Conservation (phyloP, 2,329 filamentous ascomycete species). For the Periglandula ipomoeae region DNA sequence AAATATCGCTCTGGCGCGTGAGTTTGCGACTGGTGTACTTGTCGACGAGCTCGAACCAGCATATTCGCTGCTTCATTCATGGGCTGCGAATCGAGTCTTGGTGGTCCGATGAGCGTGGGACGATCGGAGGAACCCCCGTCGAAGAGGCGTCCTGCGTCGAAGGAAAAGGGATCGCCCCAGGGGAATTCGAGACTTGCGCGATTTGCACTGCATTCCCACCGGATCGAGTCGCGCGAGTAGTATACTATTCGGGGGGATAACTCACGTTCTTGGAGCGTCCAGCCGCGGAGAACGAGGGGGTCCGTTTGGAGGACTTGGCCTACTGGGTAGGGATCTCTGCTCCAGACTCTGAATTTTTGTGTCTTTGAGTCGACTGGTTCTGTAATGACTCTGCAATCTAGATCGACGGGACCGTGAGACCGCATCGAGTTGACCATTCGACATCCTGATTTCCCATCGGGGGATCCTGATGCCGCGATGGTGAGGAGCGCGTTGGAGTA, state of each 20-base stretch:
- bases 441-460: background rate
- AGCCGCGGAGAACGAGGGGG: background rate
- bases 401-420: conserved; percentile 1
- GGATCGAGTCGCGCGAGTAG: background rate
- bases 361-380: too few relatives aligned
- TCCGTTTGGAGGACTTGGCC: background rate
- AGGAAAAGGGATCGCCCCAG: background rate
- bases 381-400: background rate
- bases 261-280: conserved; percentile 3
- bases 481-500: conserved; percentile 11
- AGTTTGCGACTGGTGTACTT: background rate
- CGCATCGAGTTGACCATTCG: background rate
- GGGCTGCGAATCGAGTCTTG: background rate
- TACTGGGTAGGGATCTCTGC: background rate
- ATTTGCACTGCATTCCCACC: background rate
- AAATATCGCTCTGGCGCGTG: background rate
- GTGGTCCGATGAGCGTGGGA: background rate
- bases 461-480: background rate
- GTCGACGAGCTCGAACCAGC: conserved; percentile 3
- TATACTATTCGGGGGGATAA: background rate
- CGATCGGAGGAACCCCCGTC: background rate
- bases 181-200: conserved; percentile 1
- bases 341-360: background rate
- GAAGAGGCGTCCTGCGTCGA: conserved; percentile 2
- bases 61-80: background rate